Percentiles rank a stretch among this genome's conserved stretches.
phyloP scores from a whole-genome alignment of 2,329 filamentous ascomycete genomes.

The Hymenoscyphus fructigenus region DNA sequence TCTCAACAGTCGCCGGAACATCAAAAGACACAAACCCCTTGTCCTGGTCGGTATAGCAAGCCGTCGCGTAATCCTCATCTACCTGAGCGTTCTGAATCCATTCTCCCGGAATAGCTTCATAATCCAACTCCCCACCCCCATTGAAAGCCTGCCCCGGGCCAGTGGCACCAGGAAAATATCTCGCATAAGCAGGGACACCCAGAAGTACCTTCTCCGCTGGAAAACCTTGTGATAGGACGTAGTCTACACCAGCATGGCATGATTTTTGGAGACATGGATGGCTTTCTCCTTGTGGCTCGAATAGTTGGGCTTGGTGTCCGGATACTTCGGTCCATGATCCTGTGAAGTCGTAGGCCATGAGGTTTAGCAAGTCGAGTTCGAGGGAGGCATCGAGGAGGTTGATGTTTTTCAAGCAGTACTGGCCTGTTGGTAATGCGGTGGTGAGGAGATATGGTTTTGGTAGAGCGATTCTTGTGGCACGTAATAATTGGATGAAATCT shows the following conservation, averaged over 20 bases:
- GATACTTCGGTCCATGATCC: not conserved
- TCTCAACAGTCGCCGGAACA: not conserved
- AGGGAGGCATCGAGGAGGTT: not conserved
- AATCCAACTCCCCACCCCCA: slow-evolving; percentile 2
- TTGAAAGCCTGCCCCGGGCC: not conserved
- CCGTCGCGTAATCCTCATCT: not conserved
- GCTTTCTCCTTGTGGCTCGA: not conserved
- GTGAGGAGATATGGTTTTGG: not conserved
- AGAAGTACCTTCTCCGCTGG: not conserved
- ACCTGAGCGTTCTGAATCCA: not conserved
- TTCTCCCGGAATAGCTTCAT: not conserved
- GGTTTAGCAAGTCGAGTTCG: slow-evolving; percentile 4
- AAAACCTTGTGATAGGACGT: not conserved
- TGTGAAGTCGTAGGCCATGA: slow-evolving; percentile 9
- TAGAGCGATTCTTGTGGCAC: not conserved
- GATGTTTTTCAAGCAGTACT: slow-evolving; percentile 8
- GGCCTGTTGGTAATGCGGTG: slow-evolving; percentile 1
- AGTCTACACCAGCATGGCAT: not conserved
- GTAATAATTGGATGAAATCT: slow-evolving; percentile 3
- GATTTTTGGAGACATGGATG: not conserved
- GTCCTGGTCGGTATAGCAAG: not conserved
- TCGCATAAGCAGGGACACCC: not conserved
- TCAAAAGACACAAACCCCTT: slow-evolving; percentile 9
- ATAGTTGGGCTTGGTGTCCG: slow-evolving; percentile 6
- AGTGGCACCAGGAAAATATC: not conserved